phyloP scores from a whole-genome alignment of 352 stramenopile genomes.

The Phytopythium cucurbitacearum region DNA sequence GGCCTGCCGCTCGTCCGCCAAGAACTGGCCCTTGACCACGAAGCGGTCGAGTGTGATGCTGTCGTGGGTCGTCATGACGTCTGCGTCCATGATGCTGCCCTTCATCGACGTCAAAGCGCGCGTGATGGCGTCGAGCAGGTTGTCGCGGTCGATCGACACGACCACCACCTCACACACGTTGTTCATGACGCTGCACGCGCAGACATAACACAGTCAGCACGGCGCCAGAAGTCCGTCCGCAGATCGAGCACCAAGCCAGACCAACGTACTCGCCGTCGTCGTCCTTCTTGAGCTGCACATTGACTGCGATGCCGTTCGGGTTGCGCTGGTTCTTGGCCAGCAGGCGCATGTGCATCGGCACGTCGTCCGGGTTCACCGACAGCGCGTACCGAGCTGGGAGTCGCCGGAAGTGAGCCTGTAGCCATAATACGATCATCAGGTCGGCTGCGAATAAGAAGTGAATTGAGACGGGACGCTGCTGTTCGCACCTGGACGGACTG shows the following conservation, averaged over 20 bases:
- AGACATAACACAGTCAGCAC: slow-evolving; percentile 8
- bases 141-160: slow-evolving; percentile 73
- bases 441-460: not conserved
- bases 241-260: not conserved
- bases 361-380: slow-evolving; percentile 82
- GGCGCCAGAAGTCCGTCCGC: not conserved
- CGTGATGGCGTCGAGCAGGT: slow-evolving; percentile 77
- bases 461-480: not conserved
- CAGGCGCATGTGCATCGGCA: slow-evolving; percentile 85
- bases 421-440: not conserved
- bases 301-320: slow-evolving; percentile 78
- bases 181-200: slow-evolving; percentile 43
- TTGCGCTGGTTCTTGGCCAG: slow-evolving; percentile 78
- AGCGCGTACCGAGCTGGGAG: slow-evolving; percentile 80
- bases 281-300: slow-evolving; percentile 81
- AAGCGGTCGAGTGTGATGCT: slow-evolving; percentile 79
- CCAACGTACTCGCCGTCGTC: slow-evolving; percentile 77
- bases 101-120: slow-evolving; percentile 76
- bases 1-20: slow-evolving; percentile 70
- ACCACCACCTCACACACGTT: slow-evolving; percentile 84
- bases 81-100: slow-evolving; percentile 80
- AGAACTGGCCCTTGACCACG: slow-evolving; percentile 76
- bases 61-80: slow-evolving; percentile 84
- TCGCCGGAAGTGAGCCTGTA: slow-evolving; percentile 66
- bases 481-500: slow-evolving; percentile 55